Conservation (phyloP, 345 rosid genomes). For the Orychophragmus violaceus region DNA sequence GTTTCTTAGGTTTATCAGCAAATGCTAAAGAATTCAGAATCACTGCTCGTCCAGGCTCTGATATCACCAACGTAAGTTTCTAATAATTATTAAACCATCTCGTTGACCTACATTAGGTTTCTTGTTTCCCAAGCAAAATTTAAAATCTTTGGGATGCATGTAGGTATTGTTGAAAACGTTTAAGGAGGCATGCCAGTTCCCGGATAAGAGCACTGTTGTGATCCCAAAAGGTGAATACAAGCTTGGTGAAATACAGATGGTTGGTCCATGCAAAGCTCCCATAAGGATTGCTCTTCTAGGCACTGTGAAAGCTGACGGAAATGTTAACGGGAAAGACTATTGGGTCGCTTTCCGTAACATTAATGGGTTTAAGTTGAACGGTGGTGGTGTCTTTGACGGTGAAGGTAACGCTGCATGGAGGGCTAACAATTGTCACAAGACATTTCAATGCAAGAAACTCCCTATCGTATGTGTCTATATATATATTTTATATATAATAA, state of each 20-base stretch:
- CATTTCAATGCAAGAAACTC: slow-evolving; percentile 23
- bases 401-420: slow-evolving; percentile 57
- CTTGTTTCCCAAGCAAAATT: neutral
- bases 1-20: slow-evolving; percentile 21
- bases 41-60: slow-evolving; percentile 16
- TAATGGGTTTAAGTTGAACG: slow-evolving; percentile 39
- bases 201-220: neutral
- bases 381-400: slow-evolving; percentile 59
- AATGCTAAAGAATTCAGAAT: slow-evolving; percentile 24
- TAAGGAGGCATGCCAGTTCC: slow-evolving; percentile 24
- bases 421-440: slow-evolving; percentile 28
- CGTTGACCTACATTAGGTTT: neutral
- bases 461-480: slow-evolving; percentile 16
- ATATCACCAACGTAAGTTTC: slow-evolving; percentile 16
- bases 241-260: slow-evolving; percentile 7
- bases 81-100: neutral
- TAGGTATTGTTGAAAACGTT: slow-evolving; percentile 22
- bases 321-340: neutral
- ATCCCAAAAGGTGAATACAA: slow-evolving; percentile 32
- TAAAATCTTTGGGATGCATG: neutral
- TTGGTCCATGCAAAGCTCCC: slow-evolving; percentile 31
- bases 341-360: slow-evolving; percentile 55
- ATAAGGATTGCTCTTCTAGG: slow-evolving; percentile 14
- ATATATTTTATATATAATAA: neutral
- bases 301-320: slow-evolving; percentile 21